Conservation (phyloP, 148 eudicot genomes). For the Dysphania ambrosioides region DNA sequence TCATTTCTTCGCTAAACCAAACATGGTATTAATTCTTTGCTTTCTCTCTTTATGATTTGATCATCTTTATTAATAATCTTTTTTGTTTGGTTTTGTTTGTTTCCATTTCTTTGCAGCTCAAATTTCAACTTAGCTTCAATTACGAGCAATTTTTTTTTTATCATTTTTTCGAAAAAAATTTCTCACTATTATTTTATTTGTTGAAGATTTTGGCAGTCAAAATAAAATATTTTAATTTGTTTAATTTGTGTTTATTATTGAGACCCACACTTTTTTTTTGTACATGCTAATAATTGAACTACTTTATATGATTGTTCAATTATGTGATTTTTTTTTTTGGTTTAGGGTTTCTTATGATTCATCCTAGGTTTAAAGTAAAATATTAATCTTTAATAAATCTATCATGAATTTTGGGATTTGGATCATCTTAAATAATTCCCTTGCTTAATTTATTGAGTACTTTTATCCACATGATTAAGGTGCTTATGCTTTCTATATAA, state of each 20-base stretch:
- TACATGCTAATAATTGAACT: neutral
- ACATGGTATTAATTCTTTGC: conserved; percentile 8
- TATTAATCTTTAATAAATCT: neutral
- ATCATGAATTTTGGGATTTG: conserved; percentile 19
- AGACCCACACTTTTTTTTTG: neutral
- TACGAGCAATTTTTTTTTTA: neutral
- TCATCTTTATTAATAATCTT: neutral
- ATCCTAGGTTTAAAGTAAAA: conserved; percentile 1
- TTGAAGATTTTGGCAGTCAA: too few species aligned
- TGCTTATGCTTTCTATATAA: too few species aligned
- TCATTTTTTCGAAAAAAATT: neutral
- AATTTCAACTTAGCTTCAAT: neutral
- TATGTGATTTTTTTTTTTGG: too few species aligned
- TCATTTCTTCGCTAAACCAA: conserved; percentile 15
- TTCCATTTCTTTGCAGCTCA: neutral
- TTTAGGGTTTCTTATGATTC: conserved; percentile 15
- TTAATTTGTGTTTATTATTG: too few species aligned
- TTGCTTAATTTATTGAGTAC: neutral
- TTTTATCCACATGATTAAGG: too few species aligned
- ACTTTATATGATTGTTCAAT: neutral
- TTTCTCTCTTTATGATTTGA: neutral
- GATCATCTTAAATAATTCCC: neutral
- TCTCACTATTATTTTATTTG: too few species aligned
- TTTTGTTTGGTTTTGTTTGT: neutral
- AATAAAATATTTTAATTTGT: too few species aligned